Conservation (phyloP, 2,329 filamentous ascomycete genomes). For the Lasiodiplodia citricola region DNA sequence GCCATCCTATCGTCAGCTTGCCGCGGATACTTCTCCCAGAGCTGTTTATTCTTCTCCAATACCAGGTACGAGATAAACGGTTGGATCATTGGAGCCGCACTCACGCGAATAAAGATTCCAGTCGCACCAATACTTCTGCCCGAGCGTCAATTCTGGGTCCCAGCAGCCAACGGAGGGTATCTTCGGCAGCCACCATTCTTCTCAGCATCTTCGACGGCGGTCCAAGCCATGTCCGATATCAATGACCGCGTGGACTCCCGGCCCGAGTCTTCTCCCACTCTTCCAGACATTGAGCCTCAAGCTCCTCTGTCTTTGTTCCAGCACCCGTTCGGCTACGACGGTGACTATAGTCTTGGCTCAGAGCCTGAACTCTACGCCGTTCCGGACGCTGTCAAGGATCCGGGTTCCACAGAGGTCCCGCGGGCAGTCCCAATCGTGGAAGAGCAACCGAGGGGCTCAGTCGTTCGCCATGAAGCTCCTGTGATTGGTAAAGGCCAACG, state of each 20-base stretch:
- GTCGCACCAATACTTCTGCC: not conserved
- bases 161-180: not conserved
- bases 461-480: not conserved
- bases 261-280: not conserved
- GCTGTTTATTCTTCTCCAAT: not conserved
- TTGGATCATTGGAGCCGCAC: not conserved
- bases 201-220: not conserved
- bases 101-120: not conserved
- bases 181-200: not conserved
- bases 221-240: not conserved
- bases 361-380: not conserved
- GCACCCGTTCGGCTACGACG: not conserved
- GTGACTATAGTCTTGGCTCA: not conserved
- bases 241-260: not conserved
- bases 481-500: not conserved
- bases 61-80: not conserved
- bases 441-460: not conserved
- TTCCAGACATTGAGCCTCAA: not conserved
- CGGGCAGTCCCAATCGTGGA: not conserved
- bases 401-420: conserved; percentile 6
- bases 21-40: not conserved
- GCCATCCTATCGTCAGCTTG: not conserved
- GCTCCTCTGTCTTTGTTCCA: not conserved
- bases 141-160: not conserved
- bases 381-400: not conserved